A percentile compares a stretch with the other conserved stretches of the same genome.
phyloP scores from a whole-genome alignment of 1,139 yeast genomes.

The Eremothecium gossypii region DNA sequence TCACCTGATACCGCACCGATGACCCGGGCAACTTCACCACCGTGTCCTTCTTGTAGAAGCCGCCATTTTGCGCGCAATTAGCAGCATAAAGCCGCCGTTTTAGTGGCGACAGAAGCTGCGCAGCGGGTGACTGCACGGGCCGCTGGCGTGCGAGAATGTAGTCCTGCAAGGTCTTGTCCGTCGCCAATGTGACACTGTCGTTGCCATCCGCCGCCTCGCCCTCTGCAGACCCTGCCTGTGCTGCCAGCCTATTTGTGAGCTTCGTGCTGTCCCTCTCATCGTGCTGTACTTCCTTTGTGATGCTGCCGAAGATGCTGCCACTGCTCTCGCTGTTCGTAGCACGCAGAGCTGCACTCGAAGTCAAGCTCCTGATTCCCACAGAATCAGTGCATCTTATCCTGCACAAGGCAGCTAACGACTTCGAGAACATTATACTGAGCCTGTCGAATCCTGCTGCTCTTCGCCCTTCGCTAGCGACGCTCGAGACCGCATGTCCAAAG shows the following conservation, averaged over 20 bases:
- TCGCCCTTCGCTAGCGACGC: too few relatives aligned
- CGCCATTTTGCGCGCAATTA: constrained; percentile 49
- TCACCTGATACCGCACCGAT: constrained; percentile 46
- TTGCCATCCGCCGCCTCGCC: constrained; percentile 9
- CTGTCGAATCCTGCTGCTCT: too few relatives aligned
- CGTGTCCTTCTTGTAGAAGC: constrained; percentile 65
- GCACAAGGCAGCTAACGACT: background rate
- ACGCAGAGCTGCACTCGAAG: background rate
- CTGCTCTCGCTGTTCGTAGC: background rate
- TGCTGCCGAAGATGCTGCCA: too few relatives aligned
- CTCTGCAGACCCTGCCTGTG: constrained; percentile 5
- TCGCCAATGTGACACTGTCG: constrained; percentile 27
- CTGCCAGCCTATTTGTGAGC: too few relatives aligned
- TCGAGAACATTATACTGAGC: background rate
- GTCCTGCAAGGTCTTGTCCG: constrained; percentile 37
- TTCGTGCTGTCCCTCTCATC: too few relatives aligned
- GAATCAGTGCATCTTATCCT: background rate
- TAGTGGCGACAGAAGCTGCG: constrained; percentile 56
- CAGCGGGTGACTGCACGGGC: constrained; percentile 32
- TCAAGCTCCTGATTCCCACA: background rate
- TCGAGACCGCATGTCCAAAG: too few relatives aligned
- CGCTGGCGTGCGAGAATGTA: constrained; percentile 33
- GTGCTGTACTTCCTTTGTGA: too few relatives aligned
- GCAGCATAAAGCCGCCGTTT: constrained; percentile 55
- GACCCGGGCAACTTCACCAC: constrained; percentile 38